phyloP scores from a whole-genome alignment of 2,329 filamentous ascomycete species.

The Colletotrichum filicis region DNA sequence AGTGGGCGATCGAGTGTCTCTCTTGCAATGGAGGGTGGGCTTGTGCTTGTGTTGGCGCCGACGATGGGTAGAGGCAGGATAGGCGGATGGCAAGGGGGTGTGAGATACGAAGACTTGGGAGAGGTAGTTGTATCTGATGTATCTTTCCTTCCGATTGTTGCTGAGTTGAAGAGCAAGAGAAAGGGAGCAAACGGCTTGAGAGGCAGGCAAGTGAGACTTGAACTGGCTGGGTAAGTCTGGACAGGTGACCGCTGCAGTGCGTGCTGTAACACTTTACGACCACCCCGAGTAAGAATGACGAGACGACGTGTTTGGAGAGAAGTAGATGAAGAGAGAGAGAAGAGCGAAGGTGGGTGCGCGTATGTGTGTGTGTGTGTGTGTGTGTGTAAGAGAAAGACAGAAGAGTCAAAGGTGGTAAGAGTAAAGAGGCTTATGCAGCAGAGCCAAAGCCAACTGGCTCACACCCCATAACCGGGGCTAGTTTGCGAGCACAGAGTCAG shows the following conservation, averaged over 20 bases:
- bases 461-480: constrained; percentile 31
- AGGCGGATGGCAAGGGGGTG: constrained; percentile 14
- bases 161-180: background rate
- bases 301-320: constrained; percentile 2
- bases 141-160: background rate
- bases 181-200: background rate
- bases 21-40: constrained; percentile 32
- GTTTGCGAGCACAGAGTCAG: constrained; percentile 37
- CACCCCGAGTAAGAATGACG: background rate
- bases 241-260: background rate
- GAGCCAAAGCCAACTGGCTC: constrained; percentile 24
- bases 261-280: constrained; percentile 1
- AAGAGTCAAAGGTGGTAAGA: background rate
- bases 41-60: constrained; percentile 25
- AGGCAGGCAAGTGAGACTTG: background rate
- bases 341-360: background rate
- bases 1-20: constrained; percentile 28
- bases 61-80: constrained; percentile 18
- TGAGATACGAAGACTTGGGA: background rate
- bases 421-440: constrained; percentile 32
- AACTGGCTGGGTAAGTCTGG: constrained; percentile 5
- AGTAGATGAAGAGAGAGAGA: background rate
- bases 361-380: background rate
- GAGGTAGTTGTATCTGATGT: constrained; percentile 31
- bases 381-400: background rate